Base-by-base conservation (phyloP, 306 rosid genomes). In the Erythrophleum fordii region DNA sequence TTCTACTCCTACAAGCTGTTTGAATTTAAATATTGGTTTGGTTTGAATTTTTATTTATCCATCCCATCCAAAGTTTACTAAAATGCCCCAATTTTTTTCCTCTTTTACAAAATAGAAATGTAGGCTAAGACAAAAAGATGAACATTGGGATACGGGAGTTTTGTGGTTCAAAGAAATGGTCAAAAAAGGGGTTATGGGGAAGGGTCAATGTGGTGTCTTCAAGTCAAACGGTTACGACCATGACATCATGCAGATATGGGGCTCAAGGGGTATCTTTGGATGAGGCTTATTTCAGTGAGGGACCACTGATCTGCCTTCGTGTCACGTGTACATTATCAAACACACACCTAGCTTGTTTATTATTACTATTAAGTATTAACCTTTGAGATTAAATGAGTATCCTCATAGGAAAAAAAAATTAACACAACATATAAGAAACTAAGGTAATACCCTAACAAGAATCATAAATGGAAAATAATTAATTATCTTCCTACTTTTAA, bases 141-240 rank as follows among this genome's bases (percentile, higher is more conserved):
- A 68, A 41, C n/a, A 41, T 68, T 41, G 73, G 73, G 73, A 41
- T 42, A 0, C 5, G 72, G 11, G 65, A 60, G 35, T 0, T 69
- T 61, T 65, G 37, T 76, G 56, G 52, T 55, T 56, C 73, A 78
- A 59, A 70, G 59, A 71, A 83, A n/a, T 73, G 75, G 91, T 88
- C 88, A 88, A 92, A 74, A 71, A 37, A 22, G 28, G n/a, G 80
- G 88, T 88, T 85, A 85, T 74, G 87, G 88, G 61, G 29, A 83
- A 77, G 81, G 85, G 85, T 76, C 76, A 81, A 62, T 74, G 55
- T 28, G 56, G 73, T 75, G 92, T 82, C 73, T 75, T 64, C 69
- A 42, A 86, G 93, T 93, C 91, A 89, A 91, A 87, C 94, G 91
- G 93, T 91, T 91, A 85, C 84, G 90, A 88, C 87, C 86, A 68